Percentiles rank a stretch among this genome's conserved stretches.
Conservation (phyloP, 345 rosid species). For the Sonneratia caseolaris region DNA sequence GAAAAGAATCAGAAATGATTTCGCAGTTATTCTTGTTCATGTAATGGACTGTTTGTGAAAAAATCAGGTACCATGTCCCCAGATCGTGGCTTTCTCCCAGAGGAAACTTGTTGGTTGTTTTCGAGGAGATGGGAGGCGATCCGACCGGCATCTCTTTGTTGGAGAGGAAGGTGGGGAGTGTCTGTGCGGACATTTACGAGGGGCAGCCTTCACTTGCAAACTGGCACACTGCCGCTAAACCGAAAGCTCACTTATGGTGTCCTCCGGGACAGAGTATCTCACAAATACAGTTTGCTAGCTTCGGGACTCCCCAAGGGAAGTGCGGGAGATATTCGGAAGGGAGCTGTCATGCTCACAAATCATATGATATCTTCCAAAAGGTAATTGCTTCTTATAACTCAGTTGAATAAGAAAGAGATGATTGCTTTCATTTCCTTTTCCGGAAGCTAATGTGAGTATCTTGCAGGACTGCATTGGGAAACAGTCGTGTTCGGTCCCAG, state of each 20-base stretch:
- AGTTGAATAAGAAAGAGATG: background rate
- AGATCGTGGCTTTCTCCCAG: slow-evolving; percentile 33
- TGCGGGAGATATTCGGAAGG: slow-evolving; percentile 49
- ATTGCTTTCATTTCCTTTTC: background rate
- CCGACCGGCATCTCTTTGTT: slow-evolving; percentile 22
- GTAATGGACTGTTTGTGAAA: background rate
- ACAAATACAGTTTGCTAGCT: slow-evolving; percentile 56
- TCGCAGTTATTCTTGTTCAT: background rate
- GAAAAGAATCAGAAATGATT: background rate
- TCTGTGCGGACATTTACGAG: slow-evolving; percentile 16
- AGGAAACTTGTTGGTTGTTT: slow-evolving; percentile 24
- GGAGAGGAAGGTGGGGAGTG: slow-evolving; percentile 24
- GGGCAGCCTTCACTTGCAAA: slow-evolving; percentile 10
- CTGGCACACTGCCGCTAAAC: slow-evolving; percentile 1
- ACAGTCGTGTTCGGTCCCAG: slow-evolving; percentile 41
- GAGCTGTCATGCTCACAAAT: slow-evolving; percentile 54
- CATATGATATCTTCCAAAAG: slow-evolving; percentile 31
- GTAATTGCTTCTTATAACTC: slow-evolving; percentile 11
- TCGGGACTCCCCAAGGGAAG: slow-evolving; percentile 47
- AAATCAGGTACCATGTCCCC: slow-evolving; percentile 38
- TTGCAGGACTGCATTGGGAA: slow-evolving; percentile 51
- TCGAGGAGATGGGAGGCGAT: slow-evolving; percentile 36
- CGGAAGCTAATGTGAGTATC: background rate
- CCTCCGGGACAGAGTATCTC: slow-evolving; percentile 49
- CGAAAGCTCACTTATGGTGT: slow-evolving; percentile 30